Conservation (phyloP, 371 early-diverging fungal genomes). For the Mortierella sp. region DNA sequence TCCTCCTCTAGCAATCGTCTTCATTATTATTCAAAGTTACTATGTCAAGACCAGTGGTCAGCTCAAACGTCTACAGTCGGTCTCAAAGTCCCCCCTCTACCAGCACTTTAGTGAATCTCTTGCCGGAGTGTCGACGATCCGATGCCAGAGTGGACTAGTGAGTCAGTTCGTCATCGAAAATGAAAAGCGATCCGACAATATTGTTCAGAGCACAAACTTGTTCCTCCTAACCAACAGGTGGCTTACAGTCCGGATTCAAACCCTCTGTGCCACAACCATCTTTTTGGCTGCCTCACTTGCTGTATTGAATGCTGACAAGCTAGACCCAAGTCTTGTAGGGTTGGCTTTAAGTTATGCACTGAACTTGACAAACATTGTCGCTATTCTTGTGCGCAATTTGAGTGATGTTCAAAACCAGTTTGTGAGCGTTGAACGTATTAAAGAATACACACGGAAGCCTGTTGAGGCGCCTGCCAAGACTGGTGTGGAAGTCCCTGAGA, state of each 20-base stretch:
- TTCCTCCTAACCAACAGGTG: slow-evolving; percentile 39
- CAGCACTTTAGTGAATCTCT: slow-evolving; percentile 71
- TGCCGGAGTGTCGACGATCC: slow-evolving; percentile 60
- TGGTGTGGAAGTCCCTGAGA: slow-evolving; percentile 52
- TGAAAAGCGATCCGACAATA: slow-evolving; percentile 28
- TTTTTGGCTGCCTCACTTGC: slow-evolving; percentile 32
- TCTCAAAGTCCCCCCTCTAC: slow-evolving; percentile 70
- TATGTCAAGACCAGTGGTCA: slow-evolving; percentile 74
- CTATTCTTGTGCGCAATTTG: slow-evolving; percentile 81
- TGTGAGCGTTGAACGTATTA: slow-evolving; percentile 74
- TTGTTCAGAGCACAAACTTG: slow-evolving; percentile 13
- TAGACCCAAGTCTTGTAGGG: slow-evolving; percentile 70
- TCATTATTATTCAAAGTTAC: slow-evolving; percentile 55
- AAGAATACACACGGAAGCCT: slow-evolving; percentile 71
- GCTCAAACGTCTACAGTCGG: slow-evolving; percentile 66
- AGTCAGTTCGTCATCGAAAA: slow-evolving; percentile 30
- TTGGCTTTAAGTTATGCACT: slow-evolving; percentile 78
- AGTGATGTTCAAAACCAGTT: slow-evolving; percentile 73
- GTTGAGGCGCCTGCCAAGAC: slow-evolving; percentile 68
- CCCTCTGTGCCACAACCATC: slow-evolving; percentile 55
- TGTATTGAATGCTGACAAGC: slow-evolving; percentile 40
- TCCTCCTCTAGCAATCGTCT: slow-evolving; percentile 48
- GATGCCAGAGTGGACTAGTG: slow-evolving; percentile 33
- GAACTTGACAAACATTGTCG: slow-evolving; percentile 77
- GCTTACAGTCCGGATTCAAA: slow-evolving; percentile 41